Evolutionary conservation across 208 protist species (phyloP).

Genomic region (Leptomonas pyrrhocoris): DNA sequence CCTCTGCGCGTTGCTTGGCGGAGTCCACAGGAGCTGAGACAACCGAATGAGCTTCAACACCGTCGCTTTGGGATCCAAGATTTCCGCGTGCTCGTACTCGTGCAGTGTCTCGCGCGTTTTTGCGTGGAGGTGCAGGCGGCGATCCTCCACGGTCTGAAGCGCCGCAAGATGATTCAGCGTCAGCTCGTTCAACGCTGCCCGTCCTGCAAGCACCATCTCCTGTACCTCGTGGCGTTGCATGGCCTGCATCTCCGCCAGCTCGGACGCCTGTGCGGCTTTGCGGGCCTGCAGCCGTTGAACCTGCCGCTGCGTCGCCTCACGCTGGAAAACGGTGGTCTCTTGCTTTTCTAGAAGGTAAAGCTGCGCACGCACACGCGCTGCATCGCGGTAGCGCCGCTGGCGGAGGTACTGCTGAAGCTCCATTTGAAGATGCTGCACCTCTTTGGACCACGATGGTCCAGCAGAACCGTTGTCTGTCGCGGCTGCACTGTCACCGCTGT

Average conservation of each 20-base stretch:
- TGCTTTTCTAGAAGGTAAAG: conserved; percentile 33
- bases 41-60: conserved; percentile 25
- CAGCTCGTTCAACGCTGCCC: conserved; percentile 34
- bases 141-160: conserved; percentile 26
- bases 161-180: conserved; percentile 32
- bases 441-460: conserved; percentile 9
- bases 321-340: conserved; percentile 33
- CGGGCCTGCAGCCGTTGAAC: conserved; percentile 25
- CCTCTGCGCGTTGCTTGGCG: neutral
- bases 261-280: conserved; percentile 4
- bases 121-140: conserved; percentile 13
- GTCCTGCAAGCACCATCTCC: conserved; percentile 22
- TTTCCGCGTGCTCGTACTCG: conserved; percentile 16
- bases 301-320: conserved; percentile 23
- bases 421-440: conserved; percentile 29
- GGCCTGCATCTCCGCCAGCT: conserved; percentile 14
- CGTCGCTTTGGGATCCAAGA: conserved; percentile 24
- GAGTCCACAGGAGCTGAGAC: conserved; percentile 20
- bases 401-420: conserved; percentile 35
- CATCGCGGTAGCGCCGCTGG: conserved; percentile 51
- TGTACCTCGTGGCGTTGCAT: conserved; percentile 19
- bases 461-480: neutral
- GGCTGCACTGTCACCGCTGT: neutral
- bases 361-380: conserved; percentile 34
- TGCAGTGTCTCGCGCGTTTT: conserved; percentile 10